These are phyloP conservation scores for Plasmodium berghei DNA, from an alignment of 169 alveolate genomes.

Conservation along the genomic window DNA sequence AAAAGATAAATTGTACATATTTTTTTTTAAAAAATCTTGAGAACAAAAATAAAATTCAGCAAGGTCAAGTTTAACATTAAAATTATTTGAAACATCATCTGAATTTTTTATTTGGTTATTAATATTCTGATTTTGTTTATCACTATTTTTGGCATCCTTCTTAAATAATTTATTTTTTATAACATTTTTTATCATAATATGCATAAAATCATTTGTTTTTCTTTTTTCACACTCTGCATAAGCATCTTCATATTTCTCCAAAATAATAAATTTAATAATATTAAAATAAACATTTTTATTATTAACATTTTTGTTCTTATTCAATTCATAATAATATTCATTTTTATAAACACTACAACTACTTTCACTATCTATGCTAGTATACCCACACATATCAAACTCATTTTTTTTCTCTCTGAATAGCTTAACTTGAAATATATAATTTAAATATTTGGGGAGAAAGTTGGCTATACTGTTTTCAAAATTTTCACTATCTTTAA, in stretches of 20 bases:
- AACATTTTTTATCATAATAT: slow-evolving; percentile 3
- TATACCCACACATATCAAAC: neutral
- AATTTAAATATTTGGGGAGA: too few relatives aligned
- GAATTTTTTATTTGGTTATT: neutral
- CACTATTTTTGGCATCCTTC: neutral
- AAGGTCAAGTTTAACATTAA: neutral
- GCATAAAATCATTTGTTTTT: slow-evolving; percentile 8
- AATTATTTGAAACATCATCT: neutral
- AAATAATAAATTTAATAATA: slow-evolving; percentile 28
- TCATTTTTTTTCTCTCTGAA: too few relatives aligned
- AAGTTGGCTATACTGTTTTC: too few relatives aligned
- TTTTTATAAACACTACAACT: neutral
- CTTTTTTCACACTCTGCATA: slow-evolving; percentile 8
- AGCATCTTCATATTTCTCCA: slow-evolving; percentile 18
- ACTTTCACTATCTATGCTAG: neutral
- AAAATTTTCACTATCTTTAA: too few relatives aligned
- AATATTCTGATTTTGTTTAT: neutral
- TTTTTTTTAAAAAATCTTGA: slow-evolving; percentile 5
- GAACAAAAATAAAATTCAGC: slow-evolving; percentile 24
- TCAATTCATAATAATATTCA: neutral
- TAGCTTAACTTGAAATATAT: too few relatives aligned
- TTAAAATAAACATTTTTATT: slow-evolving; percentile 1
- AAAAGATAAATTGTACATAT: slow-evolving; percentile 22
- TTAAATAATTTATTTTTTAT: slow-evolving; percentile 6
- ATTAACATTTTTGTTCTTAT: slow-evolving; percentile 12